Conservation (phyloP, 2,329 filamentous ascomycete genomes). For the Aureobasidium sp. region DNA sequence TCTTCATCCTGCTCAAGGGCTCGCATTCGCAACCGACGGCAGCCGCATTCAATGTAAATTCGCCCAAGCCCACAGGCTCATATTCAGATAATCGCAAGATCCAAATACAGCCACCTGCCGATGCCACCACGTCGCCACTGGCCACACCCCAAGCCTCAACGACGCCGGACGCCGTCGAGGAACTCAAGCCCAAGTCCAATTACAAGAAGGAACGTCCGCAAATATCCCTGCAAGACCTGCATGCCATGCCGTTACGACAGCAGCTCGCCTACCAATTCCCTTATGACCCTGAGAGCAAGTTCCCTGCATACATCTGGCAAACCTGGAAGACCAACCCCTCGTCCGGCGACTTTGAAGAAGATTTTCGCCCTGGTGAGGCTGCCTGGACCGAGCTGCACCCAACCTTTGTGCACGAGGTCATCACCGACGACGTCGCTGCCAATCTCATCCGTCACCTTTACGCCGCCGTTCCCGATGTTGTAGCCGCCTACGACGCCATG, state of each 20-base stretch:
- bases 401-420: conserved; percentile 89
- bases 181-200: conserved; percentile 16
- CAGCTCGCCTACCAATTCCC: conserved; percentile 88
- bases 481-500: conserved; percentile 41
- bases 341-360: conserved; percentile 62
- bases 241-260: conserved; percentile 64
- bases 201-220: conserved; percentile 43
- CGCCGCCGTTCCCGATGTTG: conserved; percentile 50
- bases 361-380: conserved; percentile 74
- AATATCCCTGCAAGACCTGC: conserved; percentile 60
- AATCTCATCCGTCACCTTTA: conserved; percentile 82
- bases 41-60: conserved; percentile 22
- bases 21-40: conserved; percentile 36
- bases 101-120: conserved; percentile 15
- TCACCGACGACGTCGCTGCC: conserved; percentile 80
- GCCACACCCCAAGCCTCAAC: conserved; percentile 20
- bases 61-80: conserved; percentile 28
- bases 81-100: conserved; percentile 29
- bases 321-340: conserved; percentile 89
- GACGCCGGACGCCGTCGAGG: neutral
- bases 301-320: conserved; percentile 98
- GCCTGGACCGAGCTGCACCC: conserved; percentile 85
- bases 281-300: conserved; percentile 80
- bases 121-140: conserved; percentile 14
- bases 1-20: conserved; percentile 61